Evolutionary conservation across 257 asterid genomes (phyloP).

Genomic region (Galeopsis tetrahit): DNA sequence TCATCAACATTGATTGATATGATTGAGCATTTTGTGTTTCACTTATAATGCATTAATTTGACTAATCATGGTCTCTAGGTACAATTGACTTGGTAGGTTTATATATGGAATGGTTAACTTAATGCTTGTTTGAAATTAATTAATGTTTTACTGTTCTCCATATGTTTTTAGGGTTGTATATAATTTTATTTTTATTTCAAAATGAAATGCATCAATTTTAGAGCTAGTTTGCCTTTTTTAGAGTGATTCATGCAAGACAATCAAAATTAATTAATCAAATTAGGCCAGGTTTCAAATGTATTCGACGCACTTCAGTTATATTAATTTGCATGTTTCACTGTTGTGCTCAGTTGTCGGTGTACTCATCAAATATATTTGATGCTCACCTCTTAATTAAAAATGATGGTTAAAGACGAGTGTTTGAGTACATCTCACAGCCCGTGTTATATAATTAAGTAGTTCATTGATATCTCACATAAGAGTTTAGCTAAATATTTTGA

Average conservation of each 20-base stretch:
- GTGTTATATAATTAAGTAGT: background rate
- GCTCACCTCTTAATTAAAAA: too few species aligned
- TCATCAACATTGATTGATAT: slow-evolving; percentile 22
- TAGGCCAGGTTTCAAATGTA: too few species aligned
- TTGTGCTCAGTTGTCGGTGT: too few species aligned
- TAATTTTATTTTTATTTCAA: background rate
- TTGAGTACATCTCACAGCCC: background rate
- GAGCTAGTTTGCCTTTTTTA: too few species aligned
- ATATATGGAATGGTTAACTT: background rate
- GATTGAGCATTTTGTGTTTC: slow-evolving; percentile 17
- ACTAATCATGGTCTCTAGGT: background rate
- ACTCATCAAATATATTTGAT: too few species aligned
- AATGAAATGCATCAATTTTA: background rate
- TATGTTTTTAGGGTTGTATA: background rate
- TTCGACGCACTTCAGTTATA: too few species aligned
- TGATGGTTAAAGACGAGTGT: too few species aligned
- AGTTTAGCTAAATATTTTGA: background rate
- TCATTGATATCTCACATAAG: background rate
- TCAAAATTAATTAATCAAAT: too few species aligned
- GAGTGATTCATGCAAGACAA: too few species aligned
- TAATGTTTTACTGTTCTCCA: background rate
- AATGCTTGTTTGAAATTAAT: background rate
- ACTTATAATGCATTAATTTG: background rate
- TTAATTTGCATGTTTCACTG: too few species aligned
- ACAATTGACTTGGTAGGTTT: background rate